These are phyloP conservation scores for Claviceps digitariae DNA, from an alignment of 2,329 filamentous ascomycete genomes.

Conservation along the genomic window DNA sequence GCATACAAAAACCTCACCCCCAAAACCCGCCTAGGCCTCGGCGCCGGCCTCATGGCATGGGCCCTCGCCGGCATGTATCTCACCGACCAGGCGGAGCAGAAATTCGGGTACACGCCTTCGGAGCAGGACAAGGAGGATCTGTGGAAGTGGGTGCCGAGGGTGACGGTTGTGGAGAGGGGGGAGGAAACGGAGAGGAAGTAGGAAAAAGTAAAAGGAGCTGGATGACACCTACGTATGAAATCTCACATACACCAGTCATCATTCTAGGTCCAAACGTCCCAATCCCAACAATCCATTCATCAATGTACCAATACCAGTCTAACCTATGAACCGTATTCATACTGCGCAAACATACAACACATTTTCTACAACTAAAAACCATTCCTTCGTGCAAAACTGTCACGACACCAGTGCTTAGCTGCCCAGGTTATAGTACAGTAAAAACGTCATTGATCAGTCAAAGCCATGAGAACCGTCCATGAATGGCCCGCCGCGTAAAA, in stretches of 20 bases:
- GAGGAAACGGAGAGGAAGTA: no score
- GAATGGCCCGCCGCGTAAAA: constrained; percentile 16
- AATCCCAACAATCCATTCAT: background rate
- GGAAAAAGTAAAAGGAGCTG: no score
- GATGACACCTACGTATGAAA: no score
- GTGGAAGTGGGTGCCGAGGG: constrained; percentile 44
- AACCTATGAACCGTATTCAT: constrained; percentile 1
- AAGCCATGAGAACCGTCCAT: constrained; percentile 17
- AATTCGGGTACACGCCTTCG: constrained; percentile 57
- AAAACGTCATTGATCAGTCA: constrained; percentile 22
- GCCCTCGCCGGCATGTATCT: constrained; percentile 60
- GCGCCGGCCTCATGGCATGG: constrained; percentile 63
- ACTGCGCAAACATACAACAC: background rate
- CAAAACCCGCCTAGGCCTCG: constrained; percentile 57
- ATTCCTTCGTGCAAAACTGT: constrained; percentile 6
- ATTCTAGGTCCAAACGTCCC: background rate
- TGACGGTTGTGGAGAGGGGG: constrained; percentile 41
- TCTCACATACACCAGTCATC: no score
- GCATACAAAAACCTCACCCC: constrained; percentile 60
- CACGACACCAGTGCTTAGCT: constrained; percentile 6
- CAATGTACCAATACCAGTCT: constrained; percentile 1
- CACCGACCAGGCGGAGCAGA: constrained; percentile 59
- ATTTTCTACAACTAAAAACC: constrained; percentile 4
- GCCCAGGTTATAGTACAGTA: constrained; percentile 8
- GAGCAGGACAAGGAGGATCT: constrained; percentile 60